Percentiles rank a stretch among this genome's conserved stretches.
These are phyloP conservation scores for Prunus armeniaca DNA, from an alignment of 306 rosid genomes.

Conservation along the genomic window DNA sequence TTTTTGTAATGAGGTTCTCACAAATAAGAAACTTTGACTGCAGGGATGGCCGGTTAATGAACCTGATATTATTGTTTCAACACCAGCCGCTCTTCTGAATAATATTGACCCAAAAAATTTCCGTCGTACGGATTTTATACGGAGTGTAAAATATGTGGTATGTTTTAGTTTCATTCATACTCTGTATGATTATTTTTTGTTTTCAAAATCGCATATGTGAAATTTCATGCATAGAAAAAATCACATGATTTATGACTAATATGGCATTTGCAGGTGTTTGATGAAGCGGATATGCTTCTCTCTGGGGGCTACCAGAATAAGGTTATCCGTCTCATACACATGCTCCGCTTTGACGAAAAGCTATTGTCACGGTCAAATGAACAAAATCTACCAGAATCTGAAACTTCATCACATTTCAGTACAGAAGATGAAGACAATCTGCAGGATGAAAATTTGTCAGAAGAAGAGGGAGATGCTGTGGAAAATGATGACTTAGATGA, in stretches of 20 bases:
- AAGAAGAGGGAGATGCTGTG: conserved; percentile 47
- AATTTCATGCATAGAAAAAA: neutral
- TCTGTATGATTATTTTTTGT: neutral
- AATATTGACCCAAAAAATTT: conserved; percentile 57
- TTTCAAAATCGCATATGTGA: neutral
- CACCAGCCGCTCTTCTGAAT: conserved; percentile 93
- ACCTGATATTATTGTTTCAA: conserved; percentile 85
- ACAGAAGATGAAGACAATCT: conserved; percentile 51
- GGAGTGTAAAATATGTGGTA: conserved; percentile 84
- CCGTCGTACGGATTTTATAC: conserved; percentile 62
- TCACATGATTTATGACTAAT: neutral
- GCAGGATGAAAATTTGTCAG: conserved; percentile 39
- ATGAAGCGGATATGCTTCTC: conserved; percentile 99
- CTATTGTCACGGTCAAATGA: conserved; percentile 50
- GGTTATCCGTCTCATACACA: conserved; percentile 78
- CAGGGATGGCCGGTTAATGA: conserved; percentile 87
- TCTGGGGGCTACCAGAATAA: conserved; percentile 91
- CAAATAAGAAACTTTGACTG: conserved; percentile 20
- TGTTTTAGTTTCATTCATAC: conserved; percentile 15
- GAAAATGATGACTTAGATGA: conserved; percentile 22
- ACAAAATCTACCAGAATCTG: conserved; percentile 28
- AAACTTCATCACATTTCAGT: conserved; percentile 33
- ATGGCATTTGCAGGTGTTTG: conserved; percentile 65
- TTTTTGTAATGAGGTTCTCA: neutral
- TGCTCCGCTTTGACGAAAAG: conserved; percentile 87